Evolutionary conservation across 306 rosid species (phyloP), one percentile per base, ranked within the genome.

Genomic region (Nissolia schottii): DNA sequence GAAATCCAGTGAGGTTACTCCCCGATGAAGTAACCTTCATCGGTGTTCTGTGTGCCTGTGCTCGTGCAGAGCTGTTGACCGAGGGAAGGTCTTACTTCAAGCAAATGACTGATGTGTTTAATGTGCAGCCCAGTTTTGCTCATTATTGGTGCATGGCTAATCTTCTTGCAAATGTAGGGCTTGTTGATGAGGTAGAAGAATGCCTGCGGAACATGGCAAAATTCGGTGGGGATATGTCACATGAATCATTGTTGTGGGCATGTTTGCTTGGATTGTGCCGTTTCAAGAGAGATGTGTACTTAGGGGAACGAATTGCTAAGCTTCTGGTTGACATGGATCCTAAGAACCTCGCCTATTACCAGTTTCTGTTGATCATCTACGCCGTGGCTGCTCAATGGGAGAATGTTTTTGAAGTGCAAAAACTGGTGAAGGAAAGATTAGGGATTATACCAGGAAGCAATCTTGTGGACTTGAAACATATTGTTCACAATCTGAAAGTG

Each of bases 111-210:
- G 67, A 82, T 23, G 66, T 77, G 11, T 87, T 59, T 64, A 61
- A 29, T 37, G 37, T 87, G 68, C 85, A 83, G 77, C 96, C 93
- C 15, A 85, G 78, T 77, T 91, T 87, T 55, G 97, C 86, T 43
- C 97, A 91, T 70, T 87, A 73, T 69, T 87, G 96, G 97, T 89
- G 96, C 77, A 73, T 87, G 81, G 90, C 92, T 2, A 89, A 91
- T 78, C 88, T 84, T 67, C 82, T 76, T 45, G 86, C 81, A 27
- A 66, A 76, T 22, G 76, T 51, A 48, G 91, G 91, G 78, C 69
- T 78, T 29, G 59, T 79, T 20, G 78, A 75, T 13, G 66, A 84
- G 69, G 96, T 91, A 14, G 89, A 85, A 73, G 83, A 82, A 56
- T 80, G 79, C 6, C 64, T 87, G 16, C 78, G 41, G 80, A 81